A percentile compares a stretch with the other conserved stretches of the same genome.
Evolutionary conservation across 1,284 basidiomycete genomes (phyloP).

Genomic region (Fomitopsis schrenkii): DNA sequence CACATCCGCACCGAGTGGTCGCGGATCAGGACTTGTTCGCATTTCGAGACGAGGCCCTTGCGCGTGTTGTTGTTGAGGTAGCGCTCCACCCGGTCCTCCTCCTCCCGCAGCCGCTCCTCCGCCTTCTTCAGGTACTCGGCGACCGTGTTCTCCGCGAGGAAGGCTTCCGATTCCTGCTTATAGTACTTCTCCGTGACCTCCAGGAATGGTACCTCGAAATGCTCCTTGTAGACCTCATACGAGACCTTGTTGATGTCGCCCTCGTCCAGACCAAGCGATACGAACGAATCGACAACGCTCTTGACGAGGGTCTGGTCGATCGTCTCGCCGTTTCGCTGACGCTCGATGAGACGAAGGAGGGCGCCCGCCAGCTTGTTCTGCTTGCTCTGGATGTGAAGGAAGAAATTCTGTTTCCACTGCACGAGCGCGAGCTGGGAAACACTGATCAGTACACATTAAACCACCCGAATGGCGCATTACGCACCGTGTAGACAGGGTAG

Average conservation of each 20-base stretch:
- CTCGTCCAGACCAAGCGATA: conserved; percentile 93
- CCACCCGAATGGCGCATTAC: conserved; percentile 22
- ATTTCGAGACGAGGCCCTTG: conserved; percentile 84
- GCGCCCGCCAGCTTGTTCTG: conserved; percentile 84
- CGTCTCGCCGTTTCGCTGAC: conserved; percentile 91
- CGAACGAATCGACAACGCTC: conserved; percentile 95
- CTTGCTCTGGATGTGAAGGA: conserved; percentile 81
- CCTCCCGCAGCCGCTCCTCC: conserved; percentile 88
- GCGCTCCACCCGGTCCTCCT: conserved; percentile 93
- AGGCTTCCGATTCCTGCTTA: conserved; percentile 85
- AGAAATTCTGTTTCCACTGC: conserved; percentile 94
- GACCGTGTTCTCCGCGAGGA: conserved; percentile 87
- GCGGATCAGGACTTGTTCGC: conserved; percentile 90
- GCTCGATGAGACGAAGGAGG: conserved; percentile 85
- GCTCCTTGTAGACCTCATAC: conserved; percentile 91
- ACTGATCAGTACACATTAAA: neutral
- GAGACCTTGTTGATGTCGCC: conserved; percentile 88
- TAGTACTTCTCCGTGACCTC: conserved; percentile 90
- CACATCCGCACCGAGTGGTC: conserved; percentile 87
- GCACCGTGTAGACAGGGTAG: conserved; percentile 93
- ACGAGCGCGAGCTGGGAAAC: conserved; percentile 80
- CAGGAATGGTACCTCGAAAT: conserved; percentile 91
- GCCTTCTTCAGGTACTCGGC: conserved; percentile 98
- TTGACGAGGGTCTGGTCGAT: conserved; percentile 95
- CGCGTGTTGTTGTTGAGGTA: conserved; percentile 90